Base-by-base conservation (phyloP, 352 stramenopile genomes). In the Phytophthora sp. region DNA sequence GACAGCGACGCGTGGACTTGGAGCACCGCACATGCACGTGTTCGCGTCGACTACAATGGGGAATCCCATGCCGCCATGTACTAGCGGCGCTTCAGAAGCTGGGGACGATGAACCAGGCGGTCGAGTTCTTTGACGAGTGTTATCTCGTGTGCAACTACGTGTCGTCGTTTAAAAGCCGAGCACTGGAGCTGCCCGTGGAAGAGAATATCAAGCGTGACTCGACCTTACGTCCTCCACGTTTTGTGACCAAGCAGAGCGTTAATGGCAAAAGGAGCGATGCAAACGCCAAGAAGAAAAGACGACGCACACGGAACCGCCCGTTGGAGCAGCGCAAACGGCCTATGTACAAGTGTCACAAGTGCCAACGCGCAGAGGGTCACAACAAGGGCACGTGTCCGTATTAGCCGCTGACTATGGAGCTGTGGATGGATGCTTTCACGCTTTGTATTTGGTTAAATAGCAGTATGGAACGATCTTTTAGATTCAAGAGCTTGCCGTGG, bases 341-440 rank as follows among this genome's bases (percentile, higher is more conserved):
- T 6, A 59, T 86, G 66, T 86, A 86, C 69, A 86, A 80, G 51
- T 86, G 77, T 50, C 77, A 77, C 36, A 73, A 70, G 26, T 86
- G 77, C 29, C 56, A 76, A 27, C 68, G 76, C n/a, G 74, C 74
- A 24, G 77, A 86, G 27, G 77, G 77, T 11, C 77, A 84, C 59
- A 84, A 86, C 73, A 82, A 77, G 46, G 67, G 76, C 21, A 84
- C 74, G 24, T 86, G 77, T 24, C 69, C 77, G 24, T 84, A 86
- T 58, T 72, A 66, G 23, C 35, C 24, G 11, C 27, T 49, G 35
- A 46, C 21, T 58, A 33, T 46, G 12, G 3, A 20, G 15, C 15
- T 21, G 7, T 39, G 23, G 33, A 39, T 31, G 26, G 33, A 38
- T 38, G 36, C n/a, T 24, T 45, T 46, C 26, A 45, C 35, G 59